These are phyloP conservation scores for Chimonanthus salicifolius DNA, from an alignment of 164 flowering plant species.

Conservation along the genomic window DNA sequence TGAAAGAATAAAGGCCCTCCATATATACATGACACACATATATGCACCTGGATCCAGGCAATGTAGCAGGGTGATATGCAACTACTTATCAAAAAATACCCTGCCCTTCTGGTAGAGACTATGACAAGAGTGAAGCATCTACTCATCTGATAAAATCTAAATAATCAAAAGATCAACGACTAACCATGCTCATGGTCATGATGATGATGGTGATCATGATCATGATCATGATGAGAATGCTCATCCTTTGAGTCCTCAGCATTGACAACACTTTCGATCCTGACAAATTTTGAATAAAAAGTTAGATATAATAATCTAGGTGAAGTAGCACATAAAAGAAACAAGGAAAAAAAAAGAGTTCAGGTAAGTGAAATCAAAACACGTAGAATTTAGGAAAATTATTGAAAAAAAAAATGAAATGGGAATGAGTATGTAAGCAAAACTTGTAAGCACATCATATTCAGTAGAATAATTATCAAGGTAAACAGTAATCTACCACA, in stretches of 20 bases:
- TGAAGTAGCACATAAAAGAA: not conserved
- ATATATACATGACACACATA: too few relatives aligned
- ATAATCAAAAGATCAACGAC: not conserved
- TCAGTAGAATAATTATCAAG: too few relatives aligned
- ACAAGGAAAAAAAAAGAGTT: not conserved
- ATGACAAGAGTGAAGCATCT: not conserved
- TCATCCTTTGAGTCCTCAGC: slow-evolving; percentile 55
- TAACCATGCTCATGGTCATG: slow-evolving; percentile 59
- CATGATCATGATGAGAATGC: slow-evolving; percentile 36
- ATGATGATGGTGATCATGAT: slow-evolving; percentile 33
- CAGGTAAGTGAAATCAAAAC: not conserved
- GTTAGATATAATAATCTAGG: slow-evolving; percentile 1
- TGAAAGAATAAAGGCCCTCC: too few relatives aligned
- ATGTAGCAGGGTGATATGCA: too few relatives aligned
- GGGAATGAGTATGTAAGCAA: not conserved
- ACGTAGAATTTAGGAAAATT: not conserved
- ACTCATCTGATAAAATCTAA: not conserved
- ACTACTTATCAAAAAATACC: not conserved
- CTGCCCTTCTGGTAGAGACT: not conserved
- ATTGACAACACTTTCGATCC: slow-evolving; percentile 66
- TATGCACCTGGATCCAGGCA: too few relatives aligned
- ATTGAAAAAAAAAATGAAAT: not conserved
- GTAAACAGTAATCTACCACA: too few relatives aligned
- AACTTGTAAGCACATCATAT: too few relatives aligned
- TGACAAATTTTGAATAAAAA: slow-evolving; percentile 12